A percentile compares a stretch with the other conserved stretches of the same genome.
phyloP scores from a whole-genome alignment of 495 filamentous ascomycete genomes.

The Haplographium delicatum region DNA sequence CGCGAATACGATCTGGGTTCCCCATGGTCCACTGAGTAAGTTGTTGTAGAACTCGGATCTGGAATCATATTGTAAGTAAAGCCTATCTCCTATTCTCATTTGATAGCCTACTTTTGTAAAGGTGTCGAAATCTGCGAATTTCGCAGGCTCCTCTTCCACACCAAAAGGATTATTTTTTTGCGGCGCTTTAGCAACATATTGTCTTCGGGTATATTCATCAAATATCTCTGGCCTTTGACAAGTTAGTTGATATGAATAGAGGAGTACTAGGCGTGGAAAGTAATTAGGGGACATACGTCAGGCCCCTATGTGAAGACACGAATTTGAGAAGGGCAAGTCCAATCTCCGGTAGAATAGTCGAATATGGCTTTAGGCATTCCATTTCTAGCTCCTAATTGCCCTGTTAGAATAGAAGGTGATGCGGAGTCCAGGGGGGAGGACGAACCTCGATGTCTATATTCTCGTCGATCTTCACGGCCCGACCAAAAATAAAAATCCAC shows the following conservation, averaged over 20 bases:
- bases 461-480: conserved; percentile 81
- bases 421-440: conserved; percentile 10
- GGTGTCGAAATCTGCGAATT: conserved; percentile 76
- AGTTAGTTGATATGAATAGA: conserved; percentile 9
- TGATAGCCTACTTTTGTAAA: conserved; percentile 57
- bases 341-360: conserved; percentile 69
- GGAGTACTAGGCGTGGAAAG: neutral
- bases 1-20: conserved; percentile 77
- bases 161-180: conserved; percentile 76
- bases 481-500: conserved; percentile 85
- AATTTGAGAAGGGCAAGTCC: conserved; percentile 87
- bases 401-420: conserved; percentile 1
- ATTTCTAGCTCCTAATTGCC: conserved; percentile 71
- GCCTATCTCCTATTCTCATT: neutral
- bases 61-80: conserved; percentile 12
- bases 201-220: conserved; percentile 88
- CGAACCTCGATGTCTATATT: conserved; percentile 80
- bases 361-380: conserved; percentile 77
- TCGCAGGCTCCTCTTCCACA: conserved; percentile 61
- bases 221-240: conserved; percentile 71
- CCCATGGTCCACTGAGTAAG: conserved; percentile 87
- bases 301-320: conserved; percentile 86
- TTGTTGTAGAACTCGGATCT: conserved; percentile 83
- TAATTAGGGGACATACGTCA: conserved; percentile 59
- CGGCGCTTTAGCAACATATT: conserved; percentile 80